phyloP scores from a whole-genome alignment of 495 filamentous ascomycete species.

The Patellaria atrata region DNA sequence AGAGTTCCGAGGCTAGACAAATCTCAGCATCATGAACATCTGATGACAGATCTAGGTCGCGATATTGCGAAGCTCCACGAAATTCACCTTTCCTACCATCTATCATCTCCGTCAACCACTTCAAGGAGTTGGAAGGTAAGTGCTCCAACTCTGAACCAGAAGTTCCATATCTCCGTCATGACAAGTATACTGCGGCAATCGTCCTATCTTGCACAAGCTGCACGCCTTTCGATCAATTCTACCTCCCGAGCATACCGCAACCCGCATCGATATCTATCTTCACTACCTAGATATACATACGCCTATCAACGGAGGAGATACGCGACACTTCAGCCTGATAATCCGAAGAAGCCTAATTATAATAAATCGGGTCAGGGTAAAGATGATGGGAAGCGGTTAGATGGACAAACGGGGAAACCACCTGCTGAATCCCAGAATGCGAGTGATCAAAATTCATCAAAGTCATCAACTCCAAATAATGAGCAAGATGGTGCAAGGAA shows the following conservation, averaged over 20 bases:
- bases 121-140: no score
- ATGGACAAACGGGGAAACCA: slow-evolving; percentile 5
- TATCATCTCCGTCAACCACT: no score
- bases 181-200: no score
- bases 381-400: not conserved
- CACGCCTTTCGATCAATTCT: no score
- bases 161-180: no score
- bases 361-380: slow-evolving; percentile 11
- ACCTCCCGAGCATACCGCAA: slow-evolving; percentile 31
- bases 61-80: no score
- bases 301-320: slow-evolving; percentile 40
- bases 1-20: no score
- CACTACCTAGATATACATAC: slow-evolving; percentile 26
- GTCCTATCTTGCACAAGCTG: no score
- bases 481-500: slow-evolving; percentile 4
- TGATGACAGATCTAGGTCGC: no score
- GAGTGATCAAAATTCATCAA: not conserved
- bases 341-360: slow-evolving; percentile 13
- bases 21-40: no score
- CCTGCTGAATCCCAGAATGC: slow-evolving; percentile 1
- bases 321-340: slow-evolving; percentile 13
- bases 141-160: no score
- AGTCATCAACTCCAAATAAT: not conserved
- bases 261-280: slow-evolving; percentile 27
- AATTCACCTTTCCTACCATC: no score